Evolutionary conservation across 2,329 filamentous ascomycete genomes (phyloP), one percentile per base, ranked within the genome.

Genomic region (Stemphylium lycopersici): DNA sequence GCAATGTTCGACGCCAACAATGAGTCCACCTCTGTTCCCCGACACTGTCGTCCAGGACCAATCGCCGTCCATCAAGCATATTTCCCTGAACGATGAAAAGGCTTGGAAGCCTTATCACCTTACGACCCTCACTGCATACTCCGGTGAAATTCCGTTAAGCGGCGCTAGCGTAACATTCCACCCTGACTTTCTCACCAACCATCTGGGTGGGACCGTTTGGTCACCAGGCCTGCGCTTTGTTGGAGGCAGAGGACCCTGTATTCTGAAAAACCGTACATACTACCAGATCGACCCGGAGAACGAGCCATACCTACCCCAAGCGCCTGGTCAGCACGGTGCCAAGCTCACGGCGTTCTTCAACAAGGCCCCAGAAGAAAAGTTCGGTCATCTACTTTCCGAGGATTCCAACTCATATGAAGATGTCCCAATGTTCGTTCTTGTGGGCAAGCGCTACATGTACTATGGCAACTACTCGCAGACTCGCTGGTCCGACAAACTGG

Each of bases 321-420:
- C 42, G 0, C 75, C 78, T 2, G 77, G 78, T 45, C 37, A 67
- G 16, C 78, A 81, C 50, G 79, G 79, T 26, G 79, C 78, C 4
- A 81, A 80, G 55, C 63, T 81, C 7, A 78, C 75, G 1, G 72
- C 78, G 0, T 78, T 81, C 69, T 79, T 78, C 73, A 79, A 79
- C 59, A 56, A 66, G 6, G 67, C 70, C 3, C 63, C 67, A 0
- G 63, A 68, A n/a, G 72, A 75, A 8, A 48, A 57, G 4, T 69
- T 68, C 16, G 58, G 55, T 13, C 59, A 71, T 11, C 44, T 66
- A 7, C 52, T 61, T 6, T 56, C 52, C 1, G 67, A 61, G 6
- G 51, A 58, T 2, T 61, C 68, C 6, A 55, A 50, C 26, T 68
- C 73, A 3, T 77, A 76, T 54, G 52, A 66, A n/a, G 59, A 77